Evolutionary conservation across 306 rosid species (phyloP), one percentile per base, ranked within the genome.

Genomic region (Sicyos edulis): DNA sequence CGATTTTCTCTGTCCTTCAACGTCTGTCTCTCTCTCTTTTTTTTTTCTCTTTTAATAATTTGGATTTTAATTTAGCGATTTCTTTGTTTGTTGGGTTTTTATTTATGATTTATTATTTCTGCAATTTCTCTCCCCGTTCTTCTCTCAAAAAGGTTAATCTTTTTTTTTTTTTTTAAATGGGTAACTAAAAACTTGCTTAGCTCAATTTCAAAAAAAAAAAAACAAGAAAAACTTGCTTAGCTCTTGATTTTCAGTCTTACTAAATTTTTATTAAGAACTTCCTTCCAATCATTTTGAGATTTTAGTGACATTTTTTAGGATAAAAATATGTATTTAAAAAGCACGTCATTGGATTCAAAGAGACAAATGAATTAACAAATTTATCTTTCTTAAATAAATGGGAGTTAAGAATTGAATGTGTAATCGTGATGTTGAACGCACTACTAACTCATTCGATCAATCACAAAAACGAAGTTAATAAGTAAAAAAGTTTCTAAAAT

Each of bases 1-100:
- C 21, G 50, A n/a, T 42, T 42, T 42, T 42, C 47, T 42, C 47
- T 42, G 47, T 42, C 47, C 45, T 50, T 74, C 50, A 15, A 13
- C 42, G 60, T 22, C 20, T n/a, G 59, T 42, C 26, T 42, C n/a
- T 72, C 62, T 54, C 10, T 54, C 32, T 64, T 8, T 7, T 52
- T 61, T 2, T 21, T 50, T 21, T 68, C 62, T 52, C 51, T 71
- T 40, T 32, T 71, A 52, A 40, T 44, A 44, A 26, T 71, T 71
- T 71, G 10, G 17, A 16, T 14, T 60, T 49, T 51, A 59, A 20
- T 40, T 60, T 73, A n/a, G 17, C 49, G 24, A 16, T 20, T 12
- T 12, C 24, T 17, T 13, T 19, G 37, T 70, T 51, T n/a, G n/a
- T n/a, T n/a, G n/a, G 19, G 34, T 4, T 4, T 9, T 40, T 42